phyloP scores from a whole-genome alignment of 805 yeast genomes.

The Wickerhamomyces ciferrii region DNA sequence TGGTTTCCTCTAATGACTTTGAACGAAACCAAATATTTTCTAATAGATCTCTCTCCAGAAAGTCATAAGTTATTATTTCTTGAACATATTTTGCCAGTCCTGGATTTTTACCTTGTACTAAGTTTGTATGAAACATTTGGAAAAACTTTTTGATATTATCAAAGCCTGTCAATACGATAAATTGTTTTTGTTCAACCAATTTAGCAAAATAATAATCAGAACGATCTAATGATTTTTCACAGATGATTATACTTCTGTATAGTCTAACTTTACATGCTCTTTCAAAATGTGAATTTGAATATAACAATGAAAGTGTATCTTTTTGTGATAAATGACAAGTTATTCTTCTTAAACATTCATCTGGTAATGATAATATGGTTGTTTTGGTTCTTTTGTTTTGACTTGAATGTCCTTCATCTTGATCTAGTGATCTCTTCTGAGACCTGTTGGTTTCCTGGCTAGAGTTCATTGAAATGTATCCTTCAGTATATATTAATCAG shows the following conservation, averaged over 20 bases:
- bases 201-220: slow-evolving; percentile 13
- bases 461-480: no score
- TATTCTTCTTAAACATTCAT: slow-evolving; percentile 10
- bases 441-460: no score
- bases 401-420: neutral
- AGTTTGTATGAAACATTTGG: slow-evolving; percentile 6
- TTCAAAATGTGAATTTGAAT: slow-evolving; percentile 7
- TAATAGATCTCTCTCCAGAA: slow-evolving; percentile 15
- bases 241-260: slow-evolving; percentile 14
- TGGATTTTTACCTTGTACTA: neutral
- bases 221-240: slow-evolving; percentile 20
- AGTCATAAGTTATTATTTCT: slow-evolving; percentile 13
- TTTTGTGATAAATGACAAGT: slow-evolving; percentile 10
- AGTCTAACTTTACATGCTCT: slow-evolving; percentile 14
- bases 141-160: slow-evolving; percentile 12
- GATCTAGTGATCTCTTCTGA: neutral
- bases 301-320: slow-evolving; percentile 11
- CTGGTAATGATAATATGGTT: slow-evolving; percentile 11
- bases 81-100: slow-evolving; percentile 11
- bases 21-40: slow-evolving; percentile 11
- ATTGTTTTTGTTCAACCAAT: slow-evolving; percentile 3
- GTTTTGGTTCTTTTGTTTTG: neutral
- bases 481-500: no score
- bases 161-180: slow-evolving; percentile 16
- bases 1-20: slow-evolving; percentile 4